A percentile compares a stretch with the other conserved stretches of the same genome.
Evolutionary conservation across 2,329 filamentous ascomycete genomes (phyloP).

Genomic region (Tolypocladium album): DNA sequence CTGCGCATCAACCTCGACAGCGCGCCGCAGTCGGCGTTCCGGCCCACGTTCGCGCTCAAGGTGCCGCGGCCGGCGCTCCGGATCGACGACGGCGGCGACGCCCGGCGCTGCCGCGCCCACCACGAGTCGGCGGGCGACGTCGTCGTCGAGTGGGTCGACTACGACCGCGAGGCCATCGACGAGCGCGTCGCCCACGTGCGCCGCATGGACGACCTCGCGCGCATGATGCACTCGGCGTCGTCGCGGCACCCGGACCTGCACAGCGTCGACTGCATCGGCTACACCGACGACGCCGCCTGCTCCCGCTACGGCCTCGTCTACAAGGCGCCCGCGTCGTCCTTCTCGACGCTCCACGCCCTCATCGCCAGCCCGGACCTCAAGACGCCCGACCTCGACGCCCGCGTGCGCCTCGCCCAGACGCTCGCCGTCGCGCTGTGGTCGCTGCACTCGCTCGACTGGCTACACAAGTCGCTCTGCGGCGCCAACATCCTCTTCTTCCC

Average conservation of each 20-base stretch:
- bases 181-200: constrained; percentile 31
- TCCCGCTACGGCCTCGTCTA: constrained; percentile 34
- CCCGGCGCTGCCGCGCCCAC: constrained; percentile 18
- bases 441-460: constrained; percentile 43
- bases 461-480: constrained; percentile 45
- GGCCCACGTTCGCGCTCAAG: constrained; percentile 30
- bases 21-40: constrained; percentile 26
- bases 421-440: constrained; percentile 34
- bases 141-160: constrained; percentile 33
- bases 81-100: constrained; percentile 4
- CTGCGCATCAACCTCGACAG: constrained; percentile 35
- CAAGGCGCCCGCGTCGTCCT: constrained; percentile 22
- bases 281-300: constrained; percentile 27
- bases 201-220: constrained; percentile 33
- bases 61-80: constrained; percentile 22
- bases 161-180: constrained; percentile 30
- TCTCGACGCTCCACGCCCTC: constrained; percentile 27
- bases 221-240: constrained; percentile 35
- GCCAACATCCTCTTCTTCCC: constrained; percentile 45
- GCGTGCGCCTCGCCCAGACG: constrained; percentile 28
- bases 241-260: constrained; percentile 33
- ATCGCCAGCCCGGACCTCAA: constrained; percentile 27
- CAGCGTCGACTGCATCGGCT: constrained; percentile 35
- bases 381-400: constrained; percentile 32
- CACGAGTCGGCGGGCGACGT: constrained; percentile 24